phyloP scores from a whole-genome alignment of 2,329 filamentous ascomycete genomes.

The Endothia cerciana region DNA sequence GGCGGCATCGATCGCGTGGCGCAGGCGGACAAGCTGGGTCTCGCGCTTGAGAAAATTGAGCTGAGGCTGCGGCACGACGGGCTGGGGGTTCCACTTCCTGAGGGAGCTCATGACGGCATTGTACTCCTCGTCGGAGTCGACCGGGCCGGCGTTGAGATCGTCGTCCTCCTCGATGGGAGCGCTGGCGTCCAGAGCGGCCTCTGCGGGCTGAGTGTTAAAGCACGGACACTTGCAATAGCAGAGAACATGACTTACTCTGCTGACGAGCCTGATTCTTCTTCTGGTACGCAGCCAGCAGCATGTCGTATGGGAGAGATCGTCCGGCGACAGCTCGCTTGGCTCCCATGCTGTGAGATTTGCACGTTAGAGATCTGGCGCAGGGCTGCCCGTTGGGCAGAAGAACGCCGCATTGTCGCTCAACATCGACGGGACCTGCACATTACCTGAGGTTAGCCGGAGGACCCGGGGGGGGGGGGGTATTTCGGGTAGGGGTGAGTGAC shows the following conservation, averaged over 20 bases:
- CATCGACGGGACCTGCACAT: slow-evolving; percentile 76
- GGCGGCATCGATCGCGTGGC: slow-evolving; percentile 68
- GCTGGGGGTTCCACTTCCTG: slow-evolving; percentile 75
- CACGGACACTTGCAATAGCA: background rate
- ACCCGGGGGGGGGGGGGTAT: too few relatives aligned
- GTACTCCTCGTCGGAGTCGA: slow-evolving; percentile 95
- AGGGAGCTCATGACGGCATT: slow-evolving; percentile 84
- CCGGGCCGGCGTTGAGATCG: slow-evolving; percentile 75
- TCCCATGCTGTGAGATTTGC: slow-evolving; percentile 95
- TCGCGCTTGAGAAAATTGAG: slow-evolving; percentile 65
- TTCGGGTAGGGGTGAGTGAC: background rate
- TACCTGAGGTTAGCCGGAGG: slow-evolving; percentile 1
- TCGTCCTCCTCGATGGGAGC: slow-evolving; percentile 86
- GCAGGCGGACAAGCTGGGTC: slow-evolving; percentile 65
- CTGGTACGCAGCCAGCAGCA: slow-evolving; percentile 84
- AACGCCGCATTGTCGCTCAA: slow-evolving; percentile 92
- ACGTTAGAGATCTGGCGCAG: slow-evolving; percentile 86
- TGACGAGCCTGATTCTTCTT: slow-evolving; percentile 99
- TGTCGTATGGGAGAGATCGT: slow-evolving; percentile 86
- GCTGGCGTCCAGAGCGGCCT: slow-evolving; percentile 93
- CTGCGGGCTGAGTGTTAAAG: slow-evolving; percentile 47
- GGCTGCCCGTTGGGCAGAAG: slow-evolving; percentile 81
- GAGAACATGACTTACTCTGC: slow-evolving; percentile 69
- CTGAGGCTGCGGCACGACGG: slow-evolving; percentile 69
- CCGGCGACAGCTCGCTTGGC: slow-evolving; percentile 88